phyloP scores from a whole-genome alignment of 2,329 filamentous ascomycete genomes.

The Botryotinia narcissicola region DNA sequence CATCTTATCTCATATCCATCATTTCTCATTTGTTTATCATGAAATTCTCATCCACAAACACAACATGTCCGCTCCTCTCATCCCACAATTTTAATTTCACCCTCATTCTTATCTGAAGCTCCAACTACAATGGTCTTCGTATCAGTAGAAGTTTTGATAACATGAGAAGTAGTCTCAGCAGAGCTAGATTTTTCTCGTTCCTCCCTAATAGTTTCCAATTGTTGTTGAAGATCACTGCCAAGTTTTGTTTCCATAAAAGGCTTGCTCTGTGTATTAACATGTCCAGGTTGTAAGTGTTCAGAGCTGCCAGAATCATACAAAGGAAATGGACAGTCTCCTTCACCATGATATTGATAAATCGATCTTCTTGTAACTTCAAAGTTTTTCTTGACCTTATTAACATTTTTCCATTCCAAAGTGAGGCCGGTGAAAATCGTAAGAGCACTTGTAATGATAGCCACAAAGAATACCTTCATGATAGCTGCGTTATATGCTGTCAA shows the following conservation, averaged over 20 bases:
- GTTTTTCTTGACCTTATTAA: slow-evolving; percentile 47
- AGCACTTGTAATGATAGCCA: slow-evolving; percentile 51
- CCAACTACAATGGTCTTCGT: neutral
- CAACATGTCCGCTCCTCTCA: neutral
- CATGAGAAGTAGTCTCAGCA: neutral
- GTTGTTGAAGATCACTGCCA: neutral
- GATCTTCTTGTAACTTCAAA: neutral
- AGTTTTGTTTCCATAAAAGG: neutral
- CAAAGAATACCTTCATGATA: slow-evolving; percentile 53
- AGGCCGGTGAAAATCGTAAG: slow-evolving; percentile 47
- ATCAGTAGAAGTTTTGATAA: neutral
- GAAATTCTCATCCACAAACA: neutral
- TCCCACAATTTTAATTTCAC: neutral
- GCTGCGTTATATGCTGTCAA: slow-evolving; percentile 55
- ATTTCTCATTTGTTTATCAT: neutral
- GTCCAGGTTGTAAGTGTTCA: neutral
- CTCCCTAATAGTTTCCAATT: slow-evolving; percentile 11
- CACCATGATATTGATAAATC: neutral
- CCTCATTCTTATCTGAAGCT: neutral
- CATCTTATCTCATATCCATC: neutral
- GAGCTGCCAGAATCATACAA: neutral
- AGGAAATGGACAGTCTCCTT: neutral
- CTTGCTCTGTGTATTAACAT: neutral
- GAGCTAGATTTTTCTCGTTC: slow-evolving; percentile 3
- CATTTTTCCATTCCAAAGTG: slow-evolving; percentile 55